phyloP scores from a whole-genome alignment of 2,329 filamentous ascomycete species.

The Neopestalotiopsis sp. region DNA sequence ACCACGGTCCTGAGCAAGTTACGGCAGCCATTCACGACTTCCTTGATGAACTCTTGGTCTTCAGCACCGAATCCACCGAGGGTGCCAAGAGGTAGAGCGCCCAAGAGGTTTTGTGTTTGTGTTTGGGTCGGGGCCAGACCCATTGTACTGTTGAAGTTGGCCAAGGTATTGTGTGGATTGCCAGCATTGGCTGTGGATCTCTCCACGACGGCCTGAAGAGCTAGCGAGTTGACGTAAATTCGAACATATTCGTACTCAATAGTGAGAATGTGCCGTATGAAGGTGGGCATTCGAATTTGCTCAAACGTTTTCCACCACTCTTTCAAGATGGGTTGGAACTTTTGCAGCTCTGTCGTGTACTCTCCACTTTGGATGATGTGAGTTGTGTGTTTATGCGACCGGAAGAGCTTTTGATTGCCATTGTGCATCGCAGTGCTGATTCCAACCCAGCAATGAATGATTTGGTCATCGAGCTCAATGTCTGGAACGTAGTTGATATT shows the following conservation, averaged over 20 bases:
- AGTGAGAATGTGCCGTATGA: conserved; percentile 76
- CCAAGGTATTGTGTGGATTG: conserved; percentile 44
- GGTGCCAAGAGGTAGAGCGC: conserved; percentile 67
- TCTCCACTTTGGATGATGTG: conserved; percentile 85
- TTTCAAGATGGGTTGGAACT: conserved; percentile 78
- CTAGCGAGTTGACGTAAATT: conserved; percentile 93
- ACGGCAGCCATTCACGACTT: conserved; percentile 78
- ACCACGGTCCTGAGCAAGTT: conserved; percentile 80
- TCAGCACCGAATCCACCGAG: conserved; percentile 67
- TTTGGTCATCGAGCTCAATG: conserved; percentile 69
- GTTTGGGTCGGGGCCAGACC: conserved; percentile 58
- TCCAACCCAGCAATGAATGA: conserved; percentile 89
- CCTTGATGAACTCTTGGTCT: conserved; percentile 75
- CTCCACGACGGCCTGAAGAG: conserved; percentile 92
- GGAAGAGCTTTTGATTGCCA: conserved; percentile 87
- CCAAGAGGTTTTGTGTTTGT: conserved; percentile 68
- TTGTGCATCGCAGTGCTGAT: conserved; percentile 92
- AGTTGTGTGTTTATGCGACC: conserved; percentile 84
- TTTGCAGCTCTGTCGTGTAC: conserved; percentile 80
- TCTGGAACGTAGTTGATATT: conserved; percentile 71
- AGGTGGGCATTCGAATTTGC: conserved; percentile 70
- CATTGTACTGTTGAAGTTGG: conserved; percentile 38
- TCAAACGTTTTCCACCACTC: conserved; percentile 86
- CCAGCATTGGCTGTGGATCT: conserved; percentile 80
- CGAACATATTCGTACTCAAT: conserved; percentile 97